These are phyloP conservation scores for Cinnamomum micranthum DNA, from an alignment of 164 flowering plant species.

Conservation along the genomic window DNA sequence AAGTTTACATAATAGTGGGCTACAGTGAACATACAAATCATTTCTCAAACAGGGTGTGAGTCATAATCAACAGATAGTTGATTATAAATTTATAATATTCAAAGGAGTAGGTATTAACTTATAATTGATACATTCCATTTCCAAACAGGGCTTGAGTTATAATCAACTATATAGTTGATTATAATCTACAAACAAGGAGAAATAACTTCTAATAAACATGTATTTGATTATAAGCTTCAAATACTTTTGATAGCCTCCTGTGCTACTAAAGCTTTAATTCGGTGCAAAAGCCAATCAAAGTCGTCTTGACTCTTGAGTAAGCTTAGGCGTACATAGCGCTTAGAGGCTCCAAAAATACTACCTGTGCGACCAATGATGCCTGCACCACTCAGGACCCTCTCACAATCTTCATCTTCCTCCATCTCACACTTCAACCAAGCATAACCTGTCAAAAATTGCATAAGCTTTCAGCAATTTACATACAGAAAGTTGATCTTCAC, in stretches of 20 bases:
- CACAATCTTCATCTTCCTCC: too few relatives aligned
- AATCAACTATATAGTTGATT: too few relatives aligned
- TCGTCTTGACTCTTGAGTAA: conserved; percentile 39
- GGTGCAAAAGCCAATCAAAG: conserved; percentile 33
- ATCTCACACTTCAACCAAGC: too few relatives aligned
- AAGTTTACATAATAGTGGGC: neutral
- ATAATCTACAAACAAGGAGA: too few relatives aligned
- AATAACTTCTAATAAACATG: too few relatives aligned
- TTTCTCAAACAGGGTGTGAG: neutral
- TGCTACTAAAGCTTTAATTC: conserved; percentile 24
- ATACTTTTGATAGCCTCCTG: conserved; percentile 18
- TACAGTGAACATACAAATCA: neutral
- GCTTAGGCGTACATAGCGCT: conserved; percentile 51
- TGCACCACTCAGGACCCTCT: too few relatives aligned
- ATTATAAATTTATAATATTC: neutral
- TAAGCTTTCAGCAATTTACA: too few relatives aligned
- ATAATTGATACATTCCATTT: too few relatives aligned
- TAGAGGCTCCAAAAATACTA: conserved; percentile 28
- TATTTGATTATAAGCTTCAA: neutral
- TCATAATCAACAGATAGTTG: too few relatives aligned
- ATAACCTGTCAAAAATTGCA: too few relatives aligned
- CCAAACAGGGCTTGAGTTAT: too few relatives aligned
- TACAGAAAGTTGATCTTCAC: too few relatives aligned
- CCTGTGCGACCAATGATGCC: conserved; percentile 53
- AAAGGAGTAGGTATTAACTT: neutral